Evolutionary conservation across 2,329 filamentous ascomycete species (phyloP).

Genomic region (Talaromyces amestolkiae): DNA sequence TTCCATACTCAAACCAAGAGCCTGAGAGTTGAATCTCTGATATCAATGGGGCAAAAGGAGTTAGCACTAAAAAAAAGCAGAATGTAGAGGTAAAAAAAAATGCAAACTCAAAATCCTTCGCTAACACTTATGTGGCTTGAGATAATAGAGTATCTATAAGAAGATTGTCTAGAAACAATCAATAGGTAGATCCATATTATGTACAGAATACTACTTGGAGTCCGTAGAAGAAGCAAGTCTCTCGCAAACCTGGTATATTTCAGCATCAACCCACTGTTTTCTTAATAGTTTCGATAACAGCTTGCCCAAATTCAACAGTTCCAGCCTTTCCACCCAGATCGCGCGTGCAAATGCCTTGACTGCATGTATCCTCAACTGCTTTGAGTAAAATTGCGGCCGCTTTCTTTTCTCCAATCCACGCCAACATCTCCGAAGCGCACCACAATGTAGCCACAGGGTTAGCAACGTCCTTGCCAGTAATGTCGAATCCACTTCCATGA

Average conservation of each 20-base stretch:
- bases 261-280: not conserved
- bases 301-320: conserved; percentile 56
- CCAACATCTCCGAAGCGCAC: conserved; percentile 62
- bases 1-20: too few species aligned
- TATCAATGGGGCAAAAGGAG: too few species aligned
- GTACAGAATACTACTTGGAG: not conserved
- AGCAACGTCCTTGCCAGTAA: conserved; percentile 57
- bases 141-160: not conserved
- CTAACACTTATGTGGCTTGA: not conserved
- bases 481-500: conserved; percentile 58
- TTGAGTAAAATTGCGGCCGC: conserved; percentile 56
- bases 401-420: conserved; percentile 55
- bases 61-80: too few species aligned
- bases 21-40: too few species aligned
- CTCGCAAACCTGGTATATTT: not conserved
- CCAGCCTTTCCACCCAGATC: conserved; percentile 55
- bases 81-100: too few species aligned
- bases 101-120: not conserved
- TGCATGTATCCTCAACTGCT: conserved; percentile 56
- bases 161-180: not conserved
- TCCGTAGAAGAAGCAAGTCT: too few species aligned
- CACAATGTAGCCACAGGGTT: conserved; percentile 63
- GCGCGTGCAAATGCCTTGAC: conserved; percentile 49
- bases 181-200: not conserved
- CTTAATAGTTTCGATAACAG: conserved; percentile 31